A percentile compares a stretch with the other conserved stretches of the same genome.
Conservation (phyloP, 176 grass and related monocot genomes). For the Oryza rufipogon region DNA sequence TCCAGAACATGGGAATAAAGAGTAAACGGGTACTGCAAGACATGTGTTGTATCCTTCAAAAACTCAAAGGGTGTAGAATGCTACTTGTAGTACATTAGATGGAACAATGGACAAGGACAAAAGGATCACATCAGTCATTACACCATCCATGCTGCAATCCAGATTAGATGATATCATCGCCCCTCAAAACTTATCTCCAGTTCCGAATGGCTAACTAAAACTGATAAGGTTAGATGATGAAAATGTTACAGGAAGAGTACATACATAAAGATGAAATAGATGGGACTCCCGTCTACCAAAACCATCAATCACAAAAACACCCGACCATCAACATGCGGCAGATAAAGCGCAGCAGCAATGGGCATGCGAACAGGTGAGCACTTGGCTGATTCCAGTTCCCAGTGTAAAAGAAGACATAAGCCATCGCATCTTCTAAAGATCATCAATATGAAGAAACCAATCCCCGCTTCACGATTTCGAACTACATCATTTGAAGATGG, state of each 20-base stretch:
- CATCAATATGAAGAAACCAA: background rate
- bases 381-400: background rate
- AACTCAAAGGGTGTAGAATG: background rate
- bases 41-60: background rate
- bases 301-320: constrained; percentile 9
- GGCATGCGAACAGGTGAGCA: background rate
- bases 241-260: constrained; percentile 37
- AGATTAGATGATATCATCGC: background rate
- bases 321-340: background rate
- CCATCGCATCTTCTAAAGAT: constrained; percentile 1
- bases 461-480: background rate
- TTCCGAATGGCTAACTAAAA: constrained; percentile 10
- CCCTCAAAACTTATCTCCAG: background rate
- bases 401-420: background rate
- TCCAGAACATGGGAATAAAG: background rate
- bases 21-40: background rate
- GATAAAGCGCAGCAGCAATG: background rate
- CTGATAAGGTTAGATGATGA: constrained; percentile 17
- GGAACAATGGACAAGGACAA: background rate
- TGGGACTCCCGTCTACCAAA: background rate
- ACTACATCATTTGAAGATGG: constrained; percentile 88
- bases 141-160: background rate
- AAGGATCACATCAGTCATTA: constrained; percentile 8
- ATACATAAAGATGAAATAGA: constrained; percentile 32
- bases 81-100: background rate